Percentiles rank a stretch among this genome's conserved stretches.
These are phyloP conservation scores for Vararia minispora DNA, from an alignment of 768 basidiomycete genomes.

Conservation along the genomic window DNA sequence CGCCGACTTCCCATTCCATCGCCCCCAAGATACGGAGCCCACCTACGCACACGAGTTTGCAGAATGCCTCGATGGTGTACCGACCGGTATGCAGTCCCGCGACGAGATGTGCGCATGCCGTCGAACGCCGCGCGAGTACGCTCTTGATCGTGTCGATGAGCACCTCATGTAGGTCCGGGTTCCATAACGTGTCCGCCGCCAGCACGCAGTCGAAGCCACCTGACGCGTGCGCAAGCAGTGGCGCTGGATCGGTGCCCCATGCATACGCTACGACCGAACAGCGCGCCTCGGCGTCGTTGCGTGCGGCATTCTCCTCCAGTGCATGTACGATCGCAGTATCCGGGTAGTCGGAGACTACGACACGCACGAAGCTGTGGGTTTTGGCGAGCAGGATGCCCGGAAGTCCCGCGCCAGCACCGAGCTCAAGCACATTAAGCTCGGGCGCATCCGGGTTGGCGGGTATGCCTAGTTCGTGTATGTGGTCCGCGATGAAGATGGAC, in stretches of 20 bases:
- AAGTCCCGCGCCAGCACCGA: constrained; percentile 67
- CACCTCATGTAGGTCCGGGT: constrained; percentile 42
- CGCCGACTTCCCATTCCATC: constrained; percentile 37
- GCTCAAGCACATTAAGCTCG: constrained; percentile 40
- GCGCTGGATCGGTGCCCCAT: constrained; percentile 48
- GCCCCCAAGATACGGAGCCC: constrained; percentile 37
- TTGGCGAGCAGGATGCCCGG: constrained; percentile 61
- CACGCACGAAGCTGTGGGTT: constrained; percentile 24
- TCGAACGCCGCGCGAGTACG: constrained; percentile 31
- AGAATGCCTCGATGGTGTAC: constrained; percentile 57
- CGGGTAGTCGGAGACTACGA: constrained; percentile 63
- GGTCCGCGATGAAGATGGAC: constrained; percentile 56
- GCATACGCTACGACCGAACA: constrained; percentile 48
- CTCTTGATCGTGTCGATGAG: constrained; percentile 42
- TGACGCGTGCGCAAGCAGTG: constrained; percentile 14
- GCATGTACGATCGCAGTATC: constrained; percentile 49
- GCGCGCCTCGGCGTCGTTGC: constrained; percentile 34
- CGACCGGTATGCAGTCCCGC: constrained; percentile 70
- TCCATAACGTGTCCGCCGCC: constrained; percentile 75
- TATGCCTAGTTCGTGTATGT: constrained; percentile 38
- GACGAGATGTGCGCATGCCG: constrained; percentile 51
- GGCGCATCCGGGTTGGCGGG: background rate
- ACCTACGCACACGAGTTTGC: constrained; percentile 25
- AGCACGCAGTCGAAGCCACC: constrained; percentile 50
- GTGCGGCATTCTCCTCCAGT: constrained; percentile 42